Base-by-base conservation (phyloP, 2,329 filamentous ascomycete species). In the Coleophoma cylindrospora region DNA sequence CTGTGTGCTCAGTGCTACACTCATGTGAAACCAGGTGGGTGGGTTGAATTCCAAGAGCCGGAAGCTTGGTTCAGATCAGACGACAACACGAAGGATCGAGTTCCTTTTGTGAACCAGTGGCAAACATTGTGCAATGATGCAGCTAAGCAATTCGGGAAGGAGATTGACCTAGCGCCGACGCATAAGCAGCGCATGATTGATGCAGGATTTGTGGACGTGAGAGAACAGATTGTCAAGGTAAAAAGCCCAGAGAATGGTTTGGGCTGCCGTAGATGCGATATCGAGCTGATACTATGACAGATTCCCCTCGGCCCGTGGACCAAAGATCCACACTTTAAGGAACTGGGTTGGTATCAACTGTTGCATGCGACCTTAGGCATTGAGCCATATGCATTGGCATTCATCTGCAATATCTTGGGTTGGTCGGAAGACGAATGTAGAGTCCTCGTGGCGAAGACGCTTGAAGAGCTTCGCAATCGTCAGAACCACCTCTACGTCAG, bases 191-290 rank as follows among this genome's bases (percentile, higher is more conserved):
- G 44, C 34, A 64, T 69, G 32, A 50, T 54, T 34, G 53, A 63
- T 33, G 66, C 66, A 8, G 71, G 71, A 7, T 74, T 74, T 54
- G 64, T 64, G 5, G 66, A 72, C 48, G 66, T 74, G 8, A 40
- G 43, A 21, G 45, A 48, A 10, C 38, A 51, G 40, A 21, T 51
- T 3, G 36, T 47, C 34, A 48, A 51, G 27, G 49, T 51, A 33
- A n/a, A 32, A 5, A 9, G 19, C 27, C 27, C 27, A 27, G 37
- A 19, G n/a, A 40, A 15, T 19, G 9, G 9, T 19, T 40, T n/a
- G 12, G 37, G 3, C 19, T 40, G 13, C n/a, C 19, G 9, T 15
- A 15, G 37, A 14, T 22, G 21, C 10, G 13, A 40, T 43, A 21
- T 43, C 9, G 14, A 19, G 15, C 21, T 43, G 14, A 38, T 7